phyloP scores from a whole-genome alignment of 225 moss, liverwort and hornwort species.

The Straminergon stramineum region DNA sequence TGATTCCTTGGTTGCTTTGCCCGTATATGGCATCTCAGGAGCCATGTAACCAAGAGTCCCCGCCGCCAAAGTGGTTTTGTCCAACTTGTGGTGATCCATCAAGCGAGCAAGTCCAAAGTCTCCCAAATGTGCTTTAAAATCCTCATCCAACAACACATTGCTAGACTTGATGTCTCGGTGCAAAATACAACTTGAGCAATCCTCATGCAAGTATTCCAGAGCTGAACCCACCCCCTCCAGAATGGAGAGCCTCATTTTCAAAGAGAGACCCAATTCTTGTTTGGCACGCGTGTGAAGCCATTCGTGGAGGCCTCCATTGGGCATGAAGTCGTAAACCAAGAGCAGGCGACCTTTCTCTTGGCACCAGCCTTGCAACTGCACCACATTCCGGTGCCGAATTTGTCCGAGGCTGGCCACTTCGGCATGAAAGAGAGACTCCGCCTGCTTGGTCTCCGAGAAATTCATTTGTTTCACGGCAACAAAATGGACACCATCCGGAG shows the following conservation, averaged over 20 bases:
- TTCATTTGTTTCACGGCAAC: neutral
- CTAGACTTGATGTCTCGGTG: neutral
- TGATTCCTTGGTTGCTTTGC: neutral
- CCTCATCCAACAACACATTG: neutral
- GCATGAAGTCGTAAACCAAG: neutral
- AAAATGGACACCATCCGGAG: neutral
- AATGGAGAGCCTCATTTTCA: neutral
- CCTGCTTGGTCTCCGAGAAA: neutral
- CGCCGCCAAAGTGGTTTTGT: neutral
- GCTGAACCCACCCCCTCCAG: neutral
- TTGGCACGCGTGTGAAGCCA: neutral
- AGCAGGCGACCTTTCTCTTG: neutral
- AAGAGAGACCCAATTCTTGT: neutral
- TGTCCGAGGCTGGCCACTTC: neutral
- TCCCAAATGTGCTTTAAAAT: neutral
- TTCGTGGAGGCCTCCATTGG: neutral
- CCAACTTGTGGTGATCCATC: neutral
- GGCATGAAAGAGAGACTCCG: neutral
- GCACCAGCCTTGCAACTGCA: neutral
- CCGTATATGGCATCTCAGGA: accelerated
- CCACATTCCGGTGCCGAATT: neutral
- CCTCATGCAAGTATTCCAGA: neutral
- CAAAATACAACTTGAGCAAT: neutral
- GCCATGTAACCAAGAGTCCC: neutral
- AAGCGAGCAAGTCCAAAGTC: neutral